A percentile compares a stretch with the other conserved stretches of the same genome.
Evolutionary conservation across 2,329 filamentous ascomycete species (phyloP).

Genomic region (Aspergillus aculeatus): DNA sequence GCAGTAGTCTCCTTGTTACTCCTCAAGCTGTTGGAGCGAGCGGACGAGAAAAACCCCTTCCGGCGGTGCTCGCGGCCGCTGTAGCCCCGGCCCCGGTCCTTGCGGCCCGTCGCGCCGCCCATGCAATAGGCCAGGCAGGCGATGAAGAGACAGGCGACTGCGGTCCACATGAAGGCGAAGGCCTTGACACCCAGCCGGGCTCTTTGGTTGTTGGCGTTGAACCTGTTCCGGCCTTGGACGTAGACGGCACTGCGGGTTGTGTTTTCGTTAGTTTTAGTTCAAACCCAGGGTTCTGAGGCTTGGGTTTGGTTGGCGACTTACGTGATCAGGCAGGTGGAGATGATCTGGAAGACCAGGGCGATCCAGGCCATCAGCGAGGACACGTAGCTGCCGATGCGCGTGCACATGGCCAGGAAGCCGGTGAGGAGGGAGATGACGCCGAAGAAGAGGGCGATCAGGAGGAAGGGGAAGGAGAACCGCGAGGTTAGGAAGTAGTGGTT

Average conservation of each 20-base stretch:
- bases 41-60: slow-evolving; percentile 39
- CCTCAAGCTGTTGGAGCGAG: slow-evolving; percentile 28
- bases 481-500: slow-evolving; percentile 79
- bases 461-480: slow-evolving; percentile 90
- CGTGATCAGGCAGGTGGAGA: slow-evolving; percentile 62
- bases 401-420: slow-evolving; percentile 51
- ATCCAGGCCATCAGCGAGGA: slow-evolving; percentile 54
- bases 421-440: slow-evolving; percentile 48
- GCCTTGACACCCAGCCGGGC: slow-evolving; percentile 57
- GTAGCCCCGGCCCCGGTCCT: slow-evolving; percentile 32
- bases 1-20: slow-evolving; percentile 31
- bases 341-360: slow-evolving; percentile 58
- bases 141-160: slow-evolving; percentile 55
- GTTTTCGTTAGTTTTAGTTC: slow-evolving; percentile 13
- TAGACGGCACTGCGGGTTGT: slow-evolving; percentile 55
- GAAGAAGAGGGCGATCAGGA: slow-evolving; percentile 81
- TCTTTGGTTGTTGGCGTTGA: slow-evolving; percentile 50
- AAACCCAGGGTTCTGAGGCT: not conserved
- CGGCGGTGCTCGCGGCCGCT: slow-evolving; percentile 38
- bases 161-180: slow-evolving; percentile 63
- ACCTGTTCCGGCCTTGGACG: slow-evolving; percentile 57
- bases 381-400: slow-evolving; percentile 51
- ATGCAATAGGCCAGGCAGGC: slow-evolving; percentile 59
- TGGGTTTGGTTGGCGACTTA: too few species aligned
- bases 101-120: slow-evolving; percentile 37